Evolutionary conservation across 2,329 filamentous ascomycete species (phyloP), one percentile per base, ranked within the genome.

Genomic region (Penicillium sp.): DNA sequence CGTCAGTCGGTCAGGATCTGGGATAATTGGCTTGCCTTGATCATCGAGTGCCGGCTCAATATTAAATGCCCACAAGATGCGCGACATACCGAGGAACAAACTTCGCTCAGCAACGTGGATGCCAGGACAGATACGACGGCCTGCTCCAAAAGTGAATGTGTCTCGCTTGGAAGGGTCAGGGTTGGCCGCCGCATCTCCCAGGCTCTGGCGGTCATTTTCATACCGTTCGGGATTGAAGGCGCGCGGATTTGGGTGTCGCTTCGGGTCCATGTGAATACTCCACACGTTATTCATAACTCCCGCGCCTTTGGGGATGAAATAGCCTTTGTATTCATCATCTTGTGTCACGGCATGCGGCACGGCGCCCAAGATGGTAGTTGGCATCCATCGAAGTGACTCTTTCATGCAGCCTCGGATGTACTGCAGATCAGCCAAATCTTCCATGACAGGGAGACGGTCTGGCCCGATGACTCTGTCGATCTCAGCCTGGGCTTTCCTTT

Each of bases 41-140:
- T 24, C 64, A 61, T 78, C 75, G 13, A 66, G 65, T 1, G 70
- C 59, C 0, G 73, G 69, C 40, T 62, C 49, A n/a, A 82, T 75
- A 49, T 81, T 68, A 65, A 82, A 84, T 0, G 78, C 80, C 81
- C 83, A 85, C 33, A 84, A 69, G 24, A 85, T 75, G 3, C 82
- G 76, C 4, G 82, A 76, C 35, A 84, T 80, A 13, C 72, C 78
- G 8, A 85, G 73, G 65, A 82, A 84, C 15, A 86, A 65, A 10
- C 76, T 79, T 6, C 80, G 79, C 59, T 84, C 81, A 0, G 83
- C 84, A 2, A 88, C 76, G 56, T 86, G 83, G 33, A 85, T 83
- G 0, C 86, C 86, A 3, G 83, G 85, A 70, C 86, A 89, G 47
- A 87, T 80, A 26, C 86, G 78, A 6, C 85, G 78, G 1, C 86